phyloP scores from a whole-genome alignment of 257 asterid genomes.

The Gentiana dahurica region DNA sequence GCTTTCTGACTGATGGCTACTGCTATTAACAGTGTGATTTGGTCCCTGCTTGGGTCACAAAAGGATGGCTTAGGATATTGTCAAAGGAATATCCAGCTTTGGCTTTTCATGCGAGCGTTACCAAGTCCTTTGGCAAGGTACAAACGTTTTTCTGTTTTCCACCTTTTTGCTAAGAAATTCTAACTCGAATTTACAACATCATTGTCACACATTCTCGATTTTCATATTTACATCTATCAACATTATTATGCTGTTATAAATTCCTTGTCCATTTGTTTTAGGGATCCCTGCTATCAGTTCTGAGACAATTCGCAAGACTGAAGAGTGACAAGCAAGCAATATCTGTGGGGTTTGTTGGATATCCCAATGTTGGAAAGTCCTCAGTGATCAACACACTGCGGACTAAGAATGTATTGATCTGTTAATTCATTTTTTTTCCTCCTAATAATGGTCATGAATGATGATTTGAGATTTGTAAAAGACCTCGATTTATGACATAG shows the following conservation, averaged over 20 bases:
- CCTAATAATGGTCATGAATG: neutral
- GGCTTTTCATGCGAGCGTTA: constrained; percentile 94
- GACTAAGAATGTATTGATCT: constrained; percentile 62
- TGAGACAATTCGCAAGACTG: constrained; percentile 84
- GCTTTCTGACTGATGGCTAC: neutral
- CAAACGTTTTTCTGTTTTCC: neutral
- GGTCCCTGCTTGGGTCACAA: constrained; percentile 94
- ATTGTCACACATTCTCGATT: neutral
- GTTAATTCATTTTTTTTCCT: constrained; percentile 3
- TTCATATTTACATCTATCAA: too few species aligned
- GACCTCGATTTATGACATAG: too few species aligned
- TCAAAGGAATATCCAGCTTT: constrained; percentile 88
- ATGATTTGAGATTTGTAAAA: neutral
- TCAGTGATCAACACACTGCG: constrained; percentile 97
- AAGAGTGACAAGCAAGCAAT: constrained; percentile 94
- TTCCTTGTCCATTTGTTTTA: constrained; percentile 9
- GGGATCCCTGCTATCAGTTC: constrained; percentile 86
- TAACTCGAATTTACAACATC: neutral
- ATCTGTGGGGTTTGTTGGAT: constrained; percentile 95
- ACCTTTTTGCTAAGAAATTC: neutral
- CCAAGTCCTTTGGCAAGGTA: constrained; percentile 97
- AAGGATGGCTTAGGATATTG: constrained; percentile 84
- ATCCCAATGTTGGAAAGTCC: constrained; percentile 97
- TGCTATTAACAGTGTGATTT: constrained; percentile 58
- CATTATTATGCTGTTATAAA: too few species aligned